Evolutionary conservation across 1,284 basidiomycete genomes (phyloP).

Genomic region (Papiliotrema laurentii): DNA sequence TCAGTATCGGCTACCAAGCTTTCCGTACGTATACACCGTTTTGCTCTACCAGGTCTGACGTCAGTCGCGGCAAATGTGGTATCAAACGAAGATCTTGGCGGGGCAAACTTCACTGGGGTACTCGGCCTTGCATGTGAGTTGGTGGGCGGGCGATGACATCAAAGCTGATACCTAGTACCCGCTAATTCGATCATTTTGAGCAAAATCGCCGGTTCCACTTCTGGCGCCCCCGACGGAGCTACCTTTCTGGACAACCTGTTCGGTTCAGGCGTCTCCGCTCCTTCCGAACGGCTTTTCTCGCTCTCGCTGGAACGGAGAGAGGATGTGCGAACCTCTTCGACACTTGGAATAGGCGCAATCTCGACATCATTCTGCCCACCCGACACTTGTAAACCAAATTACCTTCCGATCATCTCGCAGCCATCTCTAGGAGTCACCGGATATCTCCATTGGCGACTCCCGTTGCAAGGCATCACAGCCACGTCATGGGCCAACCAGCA

Average conservation of each 20-base stretch:
- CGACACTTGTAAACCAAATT: conserved; percentile 32
- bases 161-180: conserved; percentile 22
- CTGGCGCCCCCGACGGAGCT: conserved; percentile 44
- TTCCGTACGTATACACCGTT: conserved; percentile 25
- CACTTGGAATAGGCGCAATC: conserved; percentile 38
- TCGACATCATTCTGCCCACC: conserved; percentile 28
- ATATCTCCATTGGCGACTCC: conserved; percentile 41
- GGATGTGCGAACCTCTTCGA: conserved; percentile 41
- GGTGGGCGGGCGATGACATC: background rate
- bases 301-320: conserved; percentile 41
- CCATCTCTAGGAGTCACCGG: conserved; percentile 37
- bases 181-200: conserved; percentile 41
- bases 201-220: conserved; percentile 40
- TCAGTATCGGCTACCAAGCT: conserved; percentile 45
- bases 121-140: conserved; percentile 41
- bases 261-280: conserved; percentile 40
- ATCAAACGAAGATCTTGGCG: conserved; percentile 35
- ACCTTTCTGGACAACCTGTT: conserved; percentile 48
- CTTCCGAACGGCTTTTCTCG: conserved; percentile 39
- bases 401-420: conserved; percentile 38
- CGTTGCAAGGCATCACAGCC: conserved; percentile 23
- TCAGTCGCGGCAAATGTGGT: conserved; percentile 36
- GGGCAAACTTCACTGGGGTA: conserved; percentile 41
- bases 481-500: conserved; percentile 26
- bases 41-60: background rate